These are phyloP conservation scores for Cucurbitaria berberidis DNA, from an alignment of 2,329 filamentous ascomycete species.

Conservation along the genomic window DNA sequence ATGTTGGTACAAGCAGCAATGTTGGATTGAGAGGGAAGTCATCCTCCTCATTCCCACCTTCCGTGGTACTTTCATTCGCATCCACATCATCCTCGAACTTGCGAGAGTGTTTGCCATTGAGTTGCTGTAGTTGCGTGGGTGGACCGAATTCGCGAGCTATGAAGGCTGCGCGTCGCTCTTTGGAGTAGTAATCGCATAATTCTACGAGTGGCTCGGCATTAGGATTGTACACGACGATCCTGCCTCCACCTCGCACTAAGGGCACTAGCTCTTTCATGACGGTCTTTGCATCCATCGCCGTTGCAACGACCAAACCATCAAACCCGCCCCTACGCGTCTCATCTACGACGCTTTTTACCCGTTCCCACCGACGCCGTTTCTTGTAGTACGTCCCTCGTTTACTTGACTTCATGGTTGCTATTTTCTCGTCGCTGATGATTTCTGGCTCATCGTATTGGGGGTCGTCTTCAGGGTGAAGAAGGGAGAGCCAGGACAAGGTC, in stretches of 20 bases:
- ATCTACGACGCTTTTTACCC: conserved; percentile 74
- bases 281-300: conserved; percentile 78
- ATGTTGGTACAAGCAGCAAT: conserved; percentile 74
- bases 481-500: conserved; percentile 88
- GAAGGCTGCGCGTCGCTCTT: conserved; percentile 76
- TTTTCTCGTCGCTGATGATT: conserved; percentile 62
- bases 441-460: conserved; percentile 74
- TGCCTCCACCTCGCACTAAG: conserved; percentile 80
- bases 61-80: conserved; percentile 17
- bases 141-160: conserved; percentile 39
- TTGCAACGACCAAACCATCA: conserved; percentile 82
- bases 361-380: conserved; percentile 83
- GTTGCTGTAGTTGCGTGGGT: conserved; percentile 15
- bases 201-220: conserved; percentile 78
- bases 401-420: conserved; percentile 77
- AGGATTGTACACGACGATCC: conserved; percentile 84
- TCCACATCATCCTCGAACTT: conserved; percentile 23
- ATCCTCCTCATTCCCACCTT: conserved; percentile 45
- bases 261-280: conserved; percentile 79
- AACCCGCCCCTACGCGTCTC: conserved; percentile 77
- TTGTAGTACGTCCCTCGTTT: conserved; percentile 86
- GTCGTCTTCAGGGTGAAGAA: conserved; percentile 78
- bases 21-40: conserved; percentile 91
- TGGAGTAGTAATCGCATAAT: conserved; percentile 83
- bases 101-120: conserved; percentile 23